Base-by-base conservation (phyloP, 345 rosid genomes). In the Lepidium aucheri region DNA sequence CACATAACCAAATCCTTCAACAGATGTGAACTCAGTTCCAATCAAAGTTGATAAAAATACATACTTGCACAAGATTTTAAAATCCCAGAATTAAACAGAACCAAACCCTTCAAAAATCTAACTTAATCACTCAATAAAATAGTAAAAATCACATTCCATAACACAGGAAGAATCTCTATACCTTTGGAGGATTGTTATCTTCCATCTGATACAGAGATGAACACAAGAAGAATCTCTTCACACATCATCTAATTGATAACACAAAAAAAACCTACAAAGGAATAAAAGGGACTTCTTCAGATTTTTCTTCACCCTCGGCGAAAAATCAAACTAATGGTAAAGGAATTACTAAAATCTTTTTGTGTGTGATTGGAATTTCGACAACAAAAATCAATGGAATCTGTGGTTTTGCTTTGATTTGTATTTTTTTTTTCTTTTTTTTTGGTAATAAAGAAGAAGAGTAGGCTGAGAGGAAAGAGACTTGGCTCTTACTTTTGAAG, bases 291-390 rank as follows among this genome's bases (percentile, higher is more conserved):
- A 49, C 53, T 51, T 6, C 53, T 51, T 6, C 44, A 24, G 40
- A 43, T 16, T 53, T 69, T 28, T 40, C 6, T 41, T 8, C 15
- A 32, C 63, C 46, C 68, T 9, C 7, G 9, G 40, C 45, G 12
- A 70, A 61, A 28, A 60, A 70, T 17, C 35, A 62, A 70, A 62
- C 35, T 26, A 53, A 70, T 70, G 75, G 75, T 53, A 70, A 56
- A 70, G 57, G 47, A 70, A 63, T 62, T 63, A 53, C 34, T 63
- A 22, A 35, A 53, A 44, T 8, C 30, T 1, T 45, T 33, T 34
- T 65, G 3, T 35, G 4, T 3, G 15, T 49, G 11, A 9, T 15
- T 5, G 28, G 30, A 33, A 32, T 33, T 52, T 52, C 32, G 8
- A 44, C 40, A 24, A 11, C 11, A 53, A 53, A 62, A 62, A 62